Conservation (phyloP, 164 flowering plant genomes). For the Sedum album region DNA sequence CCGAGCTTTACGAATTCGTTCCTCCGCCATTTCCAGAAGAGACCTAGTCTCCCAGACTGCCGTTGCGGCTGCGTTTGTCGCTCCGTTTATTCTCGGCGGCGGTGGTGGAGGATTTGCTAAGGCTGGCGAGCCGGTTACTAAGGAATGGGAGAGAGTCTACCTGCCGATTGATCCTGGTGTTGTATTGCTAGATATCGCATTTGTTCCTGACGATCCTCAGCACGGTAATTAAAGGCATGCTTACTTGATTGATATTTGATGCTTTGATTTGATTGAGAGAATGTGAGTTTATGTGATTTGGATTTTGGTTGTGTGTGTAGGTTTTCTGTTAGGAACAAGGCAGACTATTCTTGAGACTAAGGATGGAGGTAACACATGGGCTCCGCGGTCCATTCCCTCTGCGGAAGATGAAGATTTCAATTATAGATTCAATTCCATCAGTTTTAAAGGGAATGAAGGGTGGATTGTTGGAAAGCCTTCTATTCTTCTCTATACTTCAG, state of each 20-base stretch:
- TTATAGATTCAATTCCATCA: conserved; percentile 85
- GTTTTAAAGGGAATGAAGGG: conserved; percentile 88
- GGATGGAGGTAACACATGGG: conserved; percentile 93
- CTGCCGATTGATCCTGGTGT: conserved; percentile 93
- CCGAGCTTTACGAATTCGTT: not conserved
- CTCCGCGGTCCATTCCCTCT: conserved; percentile 81
- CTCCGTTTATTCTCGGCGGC: conserved; percentile 10
- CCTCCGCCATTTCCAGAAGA: not conserved
- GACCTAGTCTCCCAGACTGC: not conserved
- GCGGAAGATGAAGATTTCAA: conserved; percentile 99
- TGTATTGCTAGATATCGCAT: conserved; percentile 90
- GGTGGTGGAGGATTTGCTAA: conserved; percentile 24
- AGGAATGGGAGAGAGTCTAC: conserved; percentile 85
- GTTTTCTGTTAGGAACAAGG: conserved; percentile 89
- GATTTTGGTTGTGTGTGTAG: conserved; percentile 20
- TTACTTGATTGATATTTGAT: not conserved
- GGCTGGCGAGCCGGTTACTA: conserved; percentile 41
- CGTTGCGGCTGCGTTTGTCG: not conserved
- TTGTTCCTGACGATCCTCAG: conserved; percentile 74
- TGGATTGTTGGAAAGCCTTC: conserved; percentile 98
- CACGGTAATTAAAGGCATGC: conserved; percentile 40
- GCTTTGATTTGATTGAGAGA: too few relatives aligned
- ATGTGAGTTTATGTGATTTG: not conserved
- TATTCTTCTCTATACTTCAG: conserved; percentile 75
- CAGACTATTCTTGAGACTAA: conserved; percentile 96